A percentile compares a stretch with the other conserved stretches of the same genome.
Evolutionary conservation across 2,329 filamentous ascomycete species (phyloP).

Genomic region (Lasiodiplodia sp.): DNA sequence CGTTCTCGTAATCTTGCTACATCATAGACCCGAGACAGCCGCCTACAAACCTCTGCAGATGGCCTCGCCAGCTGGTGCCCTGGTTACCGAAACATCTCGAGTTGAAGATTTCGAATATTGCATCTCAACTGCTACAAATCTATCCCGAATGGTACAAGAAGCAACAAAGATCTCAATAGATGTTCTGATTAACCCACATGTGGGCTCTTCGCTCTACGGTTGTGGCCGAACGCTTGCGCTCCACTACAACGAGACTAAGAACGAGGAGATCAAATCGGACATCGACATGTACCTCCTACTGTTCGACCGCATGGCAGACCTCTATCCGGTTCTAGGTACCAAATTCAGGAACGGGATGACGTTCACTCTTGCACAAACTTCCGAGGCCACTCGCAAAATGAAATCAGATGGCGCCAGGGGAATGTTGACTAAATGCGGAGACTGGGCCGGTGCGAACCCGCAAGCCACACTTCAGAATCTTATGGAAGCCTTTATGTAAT

Average conservation of each 20-base stretch:
- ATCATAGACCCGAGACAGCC: slow-evolving; percentile 34
- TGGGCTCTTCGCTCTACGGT: slow-evolving; percentile 38
- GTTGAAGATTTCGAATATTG: slow-evolving; percentile 29
- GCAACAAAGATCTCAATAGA: slow-evolving; percentile 39
- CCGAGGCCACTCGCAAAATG: slow-evolving; percentile 31
- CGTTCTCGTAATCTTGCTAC: slow-evolving; percentile 37
- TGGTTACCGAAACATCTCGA: background rate
- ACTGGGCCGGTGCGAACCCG: slow-evolving; percentile 34
- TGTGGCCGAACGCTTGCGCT: slow-evolving; percentile 39
- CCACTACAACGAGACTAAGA: slow-evolving; percentile 38
- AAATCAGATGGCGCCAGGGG: slow-evolving; percentile 38
- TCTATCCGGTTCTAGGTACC: slow-evolving; percentile 37
- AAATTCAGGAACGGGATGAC: slow-evolving; percentile 41
- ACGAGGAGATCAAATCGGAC: slow-evolving; percentile 36
- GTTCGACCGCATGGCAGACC: slow-evolving; percentile 41
- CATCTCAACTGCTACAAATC: slow-evolving; percentile 39
- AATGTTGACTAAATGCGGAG: slow-evolving; percentile 40
- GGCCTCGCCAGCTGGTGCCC: background rate
- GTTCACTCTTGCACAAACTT: slow-evolving; percentile 32
- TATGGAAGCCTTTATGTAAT: background rate
- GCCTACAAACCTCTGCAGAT: background rate
- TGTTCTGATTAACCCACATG: slow-evolving; percentile 38
- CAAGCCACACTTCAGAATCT: slow-evolving; percentile 1
- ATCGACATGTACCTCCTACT: slow-evolving; percentile 39
- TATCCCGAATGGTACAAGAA: slow-evolving; percentile 39